phyloP scores from a whole-genome alignment of 805 yeast species.

The Candida piceae region DNA sequence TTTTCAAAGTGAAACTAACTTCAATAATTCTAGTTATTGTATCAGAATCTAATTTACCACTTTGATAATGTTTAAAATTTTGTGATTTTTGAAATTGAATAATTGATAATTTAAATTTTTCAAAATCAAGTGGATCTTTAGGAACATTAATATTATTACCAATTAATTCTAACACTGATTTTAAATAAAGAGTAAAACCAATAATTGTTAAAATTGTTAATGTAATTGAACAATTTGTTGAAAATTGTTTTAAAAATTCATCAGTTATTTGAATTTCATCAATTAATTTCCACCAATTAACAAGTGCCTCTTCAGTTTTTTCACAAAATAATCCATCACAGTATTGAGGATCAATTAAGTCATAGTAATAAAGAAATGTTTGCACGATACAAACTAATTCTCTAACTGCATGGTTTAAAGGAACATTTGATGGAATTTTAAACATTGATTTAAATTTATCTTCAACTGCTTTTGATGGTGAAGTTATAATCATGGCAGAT shows the following conservation, averaged over 20 bases:
- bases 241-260: conserved; percentile 17
- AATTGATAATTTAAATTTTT: conserved; percentile 60
- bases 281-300: conserved; percentile 71
- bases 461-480: conserved; percentile 70
- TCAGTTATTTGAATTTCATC: conserved; percentile 29
- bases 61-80: conserved; percentile 8
- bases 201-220: conserved; percentile 73
- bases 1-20: conserved; percentile 24
- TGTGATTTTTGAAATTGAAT: conserved; percentile 65
- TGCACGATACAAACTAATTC: conserved; percentile 76
- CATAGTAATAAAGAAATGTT: conserved; percentile 71
- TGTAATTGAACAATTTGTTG: conserved; percentile 13
- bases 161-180: conserved; percentile 56
- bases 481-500: conserved; percentile 64
- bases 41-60: conserved; percentile 19
- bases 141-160: conserved; percentile 55
- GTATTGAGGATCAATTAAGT: conserved; percentile 56
- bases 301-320: conserved; percentile 65
- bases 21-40: conserved; percentile 22
- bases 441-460: conserved; percentile 78
- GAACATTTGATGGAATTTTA: conserved; percentile 49
- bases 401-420: conserved; percentile 59
- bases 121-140: conserved; percentile 80
- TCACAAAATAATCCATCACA: conserved; percentile 86
- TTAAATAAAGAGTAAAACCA: conserved; percentile 68